These are phyloP conservation scores for Carex pumila DNA, from an alignment of 176 grass and related monocot species.

Conservation along the genomic window DNA sequence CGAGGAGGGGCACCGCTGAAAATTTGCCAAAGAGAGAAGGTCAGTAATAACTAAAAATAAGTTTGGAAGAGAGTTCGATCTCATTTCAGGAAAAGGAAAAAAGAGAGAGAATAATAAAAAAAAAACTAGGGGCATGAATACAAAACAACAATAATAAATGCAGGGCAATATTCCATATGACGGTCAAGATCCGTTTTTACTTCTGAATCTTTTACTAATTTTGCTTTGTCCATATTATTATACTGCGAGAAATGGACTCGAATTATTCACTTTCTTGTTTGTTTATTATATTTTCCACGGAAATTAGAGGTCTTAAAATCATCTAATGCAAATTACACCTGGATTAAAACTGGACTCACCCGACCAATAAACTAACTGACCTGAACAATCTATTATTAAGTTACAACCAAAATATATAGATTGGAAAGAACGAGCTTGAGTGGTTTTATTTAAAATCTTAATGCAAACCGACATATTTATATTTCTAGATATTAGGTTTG, in stretches of 20 bases:
- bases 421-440: not conserved
- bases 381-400: not conserved
- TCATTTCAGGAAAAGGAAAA: too few species aligned
- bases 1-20: slow-evolving; percentile 28
- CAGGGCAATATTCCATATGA: not conserved
- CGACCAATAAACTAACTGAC: not conserved
- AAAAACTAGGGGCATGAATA: not conserved
- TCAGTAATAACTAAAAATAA: not conserved
- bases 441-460: not conserved
- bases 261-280: not conserved
- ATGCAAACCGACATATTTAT: not conserved
- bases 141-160: not conserved
- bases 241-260: not conserved
- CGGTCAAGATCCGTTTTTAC: not conserved
- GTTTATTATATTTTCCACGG: not conserved
- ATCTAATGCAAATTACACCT: too few species aligned
- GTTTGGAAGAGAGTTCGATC: not conserved
- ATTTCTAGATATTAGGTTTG: not conserved
- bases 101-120: not conserved
- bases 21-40: not conserved
- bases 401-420: not conserved
- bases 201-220: not conserved
- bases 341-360: too few species aligned
- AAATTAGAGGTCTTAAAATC: not conserved
- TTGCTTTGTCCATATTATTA: not conserved